Conservation (phyloP, 169 alveolate species). For the Cryptosporidium xiaoi region DNA sequence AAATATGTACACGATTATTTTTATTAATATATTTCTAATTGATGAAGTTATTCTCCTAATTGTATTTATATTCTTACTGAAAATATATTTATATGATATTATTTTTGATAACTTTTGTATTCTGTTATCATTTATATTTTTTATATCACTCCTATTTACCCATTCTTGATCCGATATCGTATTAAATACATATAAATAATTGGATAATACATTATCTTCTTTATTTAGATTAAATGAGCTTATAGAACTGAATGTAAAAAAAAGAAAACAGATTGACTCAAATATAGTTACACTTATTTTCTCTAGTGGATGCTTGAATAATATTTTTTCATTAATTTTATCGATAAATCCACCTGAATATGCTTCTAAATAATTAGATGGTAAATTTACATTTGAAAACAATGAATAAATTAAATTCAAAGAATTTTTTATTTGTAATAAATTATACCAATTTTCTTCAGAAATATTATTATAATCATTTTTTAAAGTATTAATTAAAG, state of each 20-base stretch:
- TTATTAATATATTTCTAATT: slow-evolving; percentile 20
- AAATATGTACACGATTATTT: slow-evolving; percentile 1
- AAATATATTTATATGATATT: not conserved
- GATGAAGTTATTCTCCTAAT: slow-evolving; percentile 8
- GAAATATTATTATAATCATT: not conserved
- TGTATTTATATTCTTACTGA: not conserved
- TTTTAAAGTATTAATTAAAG: not conserved
- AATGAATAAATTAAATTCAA: slow-evolving; percentile 10
- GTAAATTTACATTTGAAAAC: slow-evolving; percentile 11
- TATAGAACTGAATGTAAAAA: not conserved
- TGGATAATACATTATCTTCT: not conserved
- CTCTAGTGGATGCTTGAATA: slow-evolving; percentile 35
- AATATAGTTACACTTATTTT: not conserved
- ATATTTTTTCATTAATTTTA: not conserved
- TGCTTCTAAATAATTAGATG: slow-evolving; percentile 4
- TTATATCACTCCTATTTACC: slow-evolving; percentile 14
- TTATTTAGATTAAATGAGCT: not conserved
- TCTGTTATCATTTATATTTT: not conserved
- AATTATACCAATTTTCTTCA: slow-evolving; percentile 8
- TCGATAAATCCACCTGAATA: slow-evolving; percentile 44
- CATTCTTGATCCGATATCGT: slow-evolving; percentile 53
- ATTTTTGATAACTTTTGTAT: not conserved
- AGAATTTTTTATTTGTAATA: slow-evolving; percentile 2
- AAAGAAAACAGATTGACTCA: slow-evolving; percentile 14
- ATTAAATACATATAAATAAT: slow-evolving; percentile 11